Base-by-base conservation (phyloP, 2,329 filamentous ascomycete species). In the Cercospora canescens region DNA sequence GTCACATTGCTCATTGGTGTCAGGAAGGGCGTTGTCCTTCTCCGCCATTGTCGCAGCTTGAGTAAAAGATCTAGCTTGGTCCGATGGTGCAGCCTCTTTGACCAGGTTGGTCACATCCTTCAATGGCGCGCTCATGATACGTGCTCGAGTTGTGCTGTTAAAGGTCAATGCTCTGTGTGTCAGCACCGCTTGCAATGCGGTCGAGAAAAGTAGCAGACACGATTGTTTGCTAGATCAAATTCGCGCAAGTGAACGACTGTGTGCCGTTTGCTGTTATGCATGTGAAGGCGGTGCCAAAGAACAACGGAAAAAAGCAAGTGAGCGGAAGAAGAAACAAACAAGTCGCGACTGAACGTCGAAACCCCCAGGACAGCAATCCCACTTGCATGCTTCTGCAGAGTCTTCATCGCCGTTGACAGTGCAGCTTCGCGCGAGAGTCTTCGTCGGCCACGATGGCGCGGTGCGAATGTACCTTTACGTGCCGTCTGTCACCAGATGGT, bases 101-200 rank as follows among this genome's bases (percentile, higher is more conserved):
- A 37, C 39, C 28, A 39, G 18, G 39, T 50, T 52, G 18, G 32
- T 63, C n/a, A 59, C 39, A 9, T 48, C 41, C 24, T 39, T 18
- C 21, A 59, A 26, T 37, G 62, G 54, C n/a, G 54, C 50, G 30
- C 37, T 39, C 62, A 63, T 63, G 54, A 24, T 59, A 30, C 4
- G 54, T 59, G 26, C 37, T 14, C 5, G 6, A 14, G 18, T 8
- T 41, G 41, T 21, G n/a, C 37, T 59, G 62, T 34, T 21, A n/a
- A 18, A 48, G 28, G 61, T 63, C 59, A 59, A 35, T 30, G 34
- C 50, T 52, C 61, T 59, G 30, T 48, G 8, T 30, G 54, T 63
- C 18, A 63, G 62, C 50, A 39, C 62, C 55, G 56, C 55, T 18
- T 48, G 54, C n/a, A 34, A 59, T 28, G 54, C 56, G 62, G 62